Percentiles rank a stretch among this genome's conserved stretches.
phyloP scores from a whole-genome alignment of 495 filamentous ascomycete species.

The Lophiotrema nucula region DNA sequence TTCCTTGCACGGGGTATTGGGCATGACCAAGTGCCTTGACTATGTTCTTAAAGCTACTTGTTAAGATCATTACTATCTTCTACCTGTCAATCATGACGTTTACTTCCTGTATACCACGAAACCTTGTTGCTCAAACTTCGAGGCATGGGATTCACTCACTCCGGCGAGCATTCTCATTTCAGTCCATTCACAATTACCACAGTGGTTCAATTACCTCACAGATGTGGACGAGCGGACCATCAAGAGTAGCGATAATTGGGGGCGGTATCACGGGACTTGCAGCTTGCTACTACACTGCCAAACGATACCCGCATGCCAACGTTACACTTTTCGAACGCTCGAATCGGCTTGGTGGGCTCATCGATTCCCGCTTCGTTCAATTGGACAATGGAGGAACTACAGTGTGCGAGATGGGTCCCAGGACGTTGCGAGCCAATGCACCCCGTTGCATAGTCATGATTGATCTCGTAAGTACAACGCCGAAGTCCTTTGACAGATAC shows the following conservation, averaged over 20 bases:
- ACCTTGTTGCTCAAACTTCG: too few species aligned
- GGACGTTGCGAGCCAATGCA: background rate
- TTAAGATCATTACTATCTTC: too few species aligned
- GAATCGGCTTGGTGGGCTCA: background rate
- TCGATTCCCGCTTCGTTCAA: background rate
- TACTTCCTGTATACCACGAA: too few species aligned
- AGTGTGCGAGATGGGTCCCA: background rate
- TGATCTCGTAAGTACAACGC: background rate
- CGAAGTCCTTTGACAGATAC: background rate
- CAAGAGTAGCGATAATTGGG: background rate
- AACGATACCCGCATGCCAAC: background rate
- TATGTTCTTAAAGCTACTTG: too few species aligned
- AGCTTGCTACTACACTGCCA: background rate
- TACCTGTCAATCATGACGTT: too few species aligned
- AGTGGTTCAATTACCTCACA: too few species aligned
- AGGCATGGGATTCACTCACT: too few species aligned
- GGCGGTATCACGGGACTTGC: background rate
- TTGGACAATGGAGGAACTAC: background rate
- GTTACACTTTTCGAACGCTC: background rate
- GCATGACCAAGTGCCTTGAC: too few species aligned
- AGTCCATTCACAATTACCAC: too few species aligned
- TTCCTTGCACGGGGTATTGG: too few species aligned
- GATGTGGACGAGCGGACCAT: too few species aligned
- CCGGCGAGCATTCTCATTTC: too few species aligned
- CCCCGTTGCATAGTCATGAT: background rate